Conservation (phyloP, 768 basidiomycete species). For the Pisolithus orientalis region DNA sequence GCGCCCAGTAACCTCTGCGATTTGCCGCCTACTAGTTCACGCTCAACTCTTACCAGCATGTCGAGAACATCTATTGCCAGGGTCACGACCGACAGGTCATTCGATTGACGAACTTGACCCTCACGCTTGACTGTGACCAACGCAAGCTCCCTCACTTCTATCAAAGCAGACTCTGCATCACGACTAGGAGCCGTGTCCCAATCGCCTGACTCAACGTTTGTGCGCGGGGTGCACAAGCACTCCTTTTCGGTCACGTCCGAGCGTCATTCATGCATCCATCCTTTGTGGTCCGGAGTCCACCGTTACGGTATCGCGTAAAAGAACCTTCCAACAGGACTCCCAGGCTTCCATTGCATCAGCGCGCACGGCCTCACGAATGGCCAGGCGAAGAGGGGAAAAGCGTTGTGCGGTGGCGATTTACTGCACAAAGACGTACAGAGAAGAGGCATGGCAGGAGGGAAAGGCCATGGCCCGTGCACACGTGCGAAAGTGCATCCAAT, state of each 20-base stretch:
- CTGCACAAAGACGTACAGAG: too few species aligned
- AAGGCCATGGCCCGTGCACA: too few species aligned
- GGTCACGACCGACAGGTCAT: constrained; percentile 13
- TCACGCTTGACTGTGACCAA: constrained; percentile 29
- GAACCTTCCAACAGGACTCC: too few species aligned
- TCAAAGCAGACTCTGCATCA: constrained; percentile 9
- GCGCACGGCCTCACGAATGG: too few species aligned
- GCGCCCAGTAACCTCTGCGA: constrained; percentile 44
- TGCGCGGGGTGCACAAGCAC: constrained; percentile 31
- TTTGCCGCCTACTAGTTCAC: constrained; percentile 47
- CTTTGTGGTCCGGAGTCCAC: too few species aligned
- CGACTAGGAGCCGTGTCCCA: background rate
- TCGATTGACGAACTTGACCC: constrained; percentile 9
- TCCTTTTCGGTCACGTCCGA: constrained; percentile 30
- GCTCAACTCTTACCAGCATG: constrained; percentile 51
- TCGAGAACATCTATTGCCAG: constrained; percentile 42
- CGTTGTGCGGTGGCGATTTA: too few species aligned
- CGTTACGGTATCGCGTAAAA: too few species aligned
- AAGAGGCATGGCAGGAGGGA: too few species aligned
- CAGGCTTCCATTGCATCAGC: too few species aligned
- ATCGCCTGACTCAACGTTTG: constrained; percentile 1
- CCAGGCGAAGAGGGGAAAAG: too few species aligned
- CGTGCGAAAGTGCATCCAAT: too few species aligned
- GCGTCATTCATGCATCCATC: background rate
- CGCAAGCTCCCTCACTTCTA: constrained; percentile 29